Evolutionary conservation across 164 flowering plant genomes (phyloP), one percentile per base, ranked within the genome.

Genomic region (Vitis rotundifolia): DNA sequence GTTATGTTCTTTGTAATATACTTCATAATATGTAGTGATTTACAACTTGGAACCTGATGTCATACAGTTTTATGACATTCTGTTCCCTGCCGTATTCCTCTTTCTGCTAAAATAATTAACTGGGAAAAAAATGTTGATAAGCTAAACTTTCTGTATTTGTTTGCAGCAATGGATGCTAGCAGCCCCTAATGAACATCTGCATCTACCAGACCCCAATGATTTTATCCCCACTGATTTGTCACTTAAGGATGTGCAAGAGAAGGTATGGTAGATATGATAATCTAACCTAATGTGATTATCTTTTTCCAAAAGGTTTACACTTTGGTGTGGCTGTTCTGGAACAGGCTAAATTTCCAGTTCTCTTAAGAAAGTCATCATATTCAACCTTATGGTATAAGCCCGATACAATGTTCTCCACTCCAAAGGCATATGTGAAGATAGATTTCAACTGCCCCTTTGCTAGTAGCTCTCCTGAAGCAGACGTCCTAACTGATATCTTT

Each of bases 301-400:
- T 5, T 50, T 48, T 28, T 19, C 31, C 19, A 55, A 26, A 48
- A 37, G 11, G 16, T 70, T 22, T 69, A 15, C 59, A 2, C 49
- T 76, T 62, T 66, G 9, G 53, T 63, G 9, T 64, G 19, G 53
- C 16, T 55, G 22, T 18, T 49, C 68, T 64, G 56, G 11, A 78
- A 56, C 89, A 92, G 98, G 86, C 59, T 49, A 82, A 84, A 55
- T 69, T 68, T 77, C 99, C 99, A 26, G 73, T 77, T 71, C 66
- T 93, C 49, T 71, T 93, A 62, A 84, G 89, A 76, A 91, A 87
- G 68, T 86, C 99, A 47, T 31, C 81, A 4, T 85, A 71, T 75
- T 91, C 97, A 73, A 88, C 80, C 73, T 71, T 93, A 73, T 95
- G 99, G 99, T 93, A 80, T 82, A 95, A 93, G 80, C 90, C 97